Evolutionary conservation across 495 filamentous ascomycete species (phyloP).

Genomic region (Podospora fimiseda): DNA sequence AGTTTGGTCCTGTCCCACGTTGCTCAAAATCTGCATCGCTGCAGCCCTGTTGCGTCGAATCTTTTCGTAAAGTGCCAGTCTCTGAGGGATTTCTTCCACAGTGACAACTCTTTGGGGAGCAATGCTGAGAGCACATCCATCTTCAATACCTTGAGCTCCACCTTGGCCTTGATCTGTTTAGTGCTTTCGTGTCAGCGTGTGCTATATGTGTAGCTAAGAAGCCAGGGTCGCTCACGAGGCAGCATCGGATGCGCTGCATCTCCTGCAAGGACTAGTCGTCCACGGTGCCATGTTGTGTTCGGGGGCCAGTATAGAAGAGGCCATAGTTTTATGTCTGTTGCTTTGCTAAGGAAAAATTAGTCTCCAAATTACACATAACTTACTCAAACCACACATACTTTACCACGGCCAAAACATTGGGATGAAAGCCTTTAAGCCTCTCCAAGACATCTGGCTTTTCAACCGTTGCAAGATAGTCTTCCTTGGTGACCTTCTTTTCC

Average conservation of each 20-base stretch:
- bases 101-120: conserved; percentile 19
- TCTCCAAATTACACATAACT: neutral
- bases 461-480: conserved; percentile 19
- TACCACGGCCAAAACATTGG: conserved; percentile 11
- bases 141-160: conserved; percentile 41
- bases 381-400: neutral
- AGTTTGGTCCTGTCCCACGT: conserved; percentile 16
- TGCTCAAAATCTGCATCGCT: conserved; percentile 44
- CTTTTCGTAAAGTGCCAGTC: conserved; percentile 46
- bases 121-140: conserved; percentile 34
- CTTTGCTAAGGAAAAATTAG: conserved; percentile 15
- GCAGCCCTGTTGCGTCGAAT: conserved; percentile 44
- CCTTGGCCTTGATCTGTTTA: conserved; percentile 41
- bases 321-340: conserved; percentile 38
- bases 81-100: conserved; percentile 27
- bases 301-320: conserved; percentile 30
- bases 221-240: conserved; percentile 22
- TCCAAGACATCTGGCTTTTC: conserved; percentile 16
- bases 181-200: conserved; percentile 42
- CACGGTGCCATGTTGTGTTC: conserved; percentile 25
- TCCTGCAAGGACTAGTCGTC: conserved; percentile 35
- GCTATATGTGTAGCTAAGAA: neutral
- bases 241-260: conserved; percentile 47
- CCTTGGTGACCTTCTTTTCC: conserved; percentile 11
- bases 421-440: conserved; percentile 15